Evolutionary conservation across 78 protist species (phyloP).

Genomic region (Polysphondylium violaceum): DNA sequence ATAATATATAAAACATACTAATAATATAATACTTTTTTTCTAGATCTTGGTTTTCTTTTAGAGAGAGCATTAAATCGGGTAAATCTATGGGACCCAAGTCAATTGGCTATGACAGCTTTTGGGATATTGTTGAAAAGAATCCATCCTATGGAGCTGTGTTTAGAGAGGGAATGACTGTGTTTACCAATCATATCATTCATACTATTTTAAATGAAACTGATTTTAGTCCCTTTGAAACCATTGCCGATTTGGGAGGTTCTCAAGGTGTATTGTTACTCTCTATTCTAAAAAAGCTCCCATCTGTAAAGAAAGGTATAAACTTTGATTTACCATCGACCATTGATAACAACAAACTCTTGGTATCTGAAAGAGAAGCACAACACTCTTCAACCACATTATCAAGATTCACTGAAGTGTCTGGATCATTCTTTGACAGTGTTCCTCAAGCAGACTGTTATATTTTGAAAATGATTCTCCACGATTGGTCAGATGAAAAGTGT

Average conservation of each 20-base stretch:
- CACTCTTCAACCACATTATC: neutral
- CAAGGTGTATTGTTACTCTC: slow-evolving; percentile 32
- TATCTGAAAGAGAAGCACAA: no score
- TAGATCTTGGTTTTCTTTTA: no score
- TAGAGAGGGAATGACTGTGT: neutral
- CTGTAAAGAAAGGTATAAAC: slow-evolving; percentile 24
- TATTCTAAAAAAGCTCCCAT: neutral
- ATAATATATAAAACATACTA: no score
- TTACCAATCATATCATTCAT: neutral
- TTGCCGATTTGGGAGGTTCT: slow-evolving; percentile 65
- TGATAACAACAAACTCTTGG: neutral
- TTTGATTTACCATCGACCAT: slow-evolving; percentile 31
- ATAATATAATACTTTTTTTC: no score
- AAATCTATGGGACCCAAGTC: neutral
- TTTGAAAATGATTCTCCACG: slow-evolving; percentile 39
- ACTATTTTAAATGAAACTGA: neutral
- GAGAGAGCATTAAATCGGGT: neutral
- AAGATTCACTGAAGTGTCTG: slow-evolving; percentile 19
- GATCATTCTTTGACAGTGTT: slow-evolving; percentile 59
- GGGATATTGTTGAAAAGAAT: slow-evolving; percentile 4
- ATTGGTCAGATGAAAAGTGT: slow-evolving; percentile 34
- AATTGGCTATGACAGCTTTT: neutral
- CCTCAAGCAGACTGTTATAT: slow-evolving; percentile 52
- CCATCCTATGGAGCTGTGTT: slow-evolving; percentile 1
- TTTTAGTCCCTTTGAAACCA: neutral